These are phyloP conservation scores for Mycena kentingensis DNA, from an alignment of 768 basidiomycete species.

Conservation along the genomic window DNA sequence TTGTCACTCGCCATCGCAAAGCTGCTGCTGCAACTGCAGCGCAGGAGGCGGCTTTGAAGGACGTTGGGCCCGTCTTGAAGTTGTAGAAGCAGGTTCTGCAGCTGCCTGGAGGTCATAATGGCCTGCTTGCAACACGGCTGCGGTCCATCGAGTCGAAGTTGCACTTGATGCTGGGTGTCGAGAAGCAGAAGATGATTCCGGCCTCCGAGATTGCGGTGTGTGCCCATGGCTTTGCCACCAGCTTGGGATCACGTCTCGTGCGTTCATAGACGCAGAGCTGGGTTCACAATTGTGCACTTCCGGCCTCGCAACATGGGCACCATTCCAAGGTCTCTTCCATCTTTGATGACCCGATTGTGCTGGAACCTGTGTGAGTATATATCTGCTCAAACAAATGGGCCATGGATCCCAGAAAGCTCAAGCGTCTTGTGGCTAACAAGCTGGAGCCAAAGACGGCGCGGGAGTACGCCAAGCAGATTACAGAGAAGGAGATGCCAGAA, in stretches of 20 bases:
- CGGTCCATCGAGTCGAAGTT: slow-evolving; percentile 19
- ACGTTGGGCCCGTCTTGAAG: slow-evolving; percentile 20
- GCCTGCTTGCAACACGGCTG: slow-evolving; percentile 21
- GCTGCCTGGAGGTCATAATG: slow-evolving; percentile 21
- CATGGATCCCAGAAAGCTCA: slow-evolving; percentile 23
- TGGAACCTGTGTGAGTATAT: slow-evolving; percentile 12
- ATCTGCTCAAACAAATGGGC: slow-evolving; percentile 26
- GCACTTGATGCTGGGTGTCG: slow-evolving; percentile 18
- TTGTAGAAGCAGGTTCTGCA: slow-evolving; percentile 8
- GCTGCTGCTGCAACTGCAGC: not conserved
- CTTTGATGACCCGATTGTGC: slow-evolving; percentile 17
- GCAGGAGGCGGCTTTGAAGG: not conserved
- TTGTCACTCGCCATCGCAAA: not conserved
- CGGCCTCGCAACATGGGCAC: slow-evolving; percentile 12
- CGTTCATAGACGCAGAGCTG: slow-evolving; percentile 16
- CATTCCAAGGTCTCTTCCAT: slow-evolving; percentile 20
- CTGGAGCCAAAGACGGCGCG: slow-evolving; percentile 14
- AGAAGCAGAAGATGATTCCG: slow-evolving; percentile 4
- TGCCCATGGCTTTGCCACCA: slow-evolving; percentile 23
- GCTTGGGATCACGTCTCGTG: slow-evolving; percentile 12
- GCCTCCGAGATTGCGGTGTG: slow-evolving; percentile 20
- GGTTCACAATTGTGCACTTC: slow-evolving; percentile 10
- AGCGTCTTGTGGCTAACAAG: slow-evolving; percentile 9
- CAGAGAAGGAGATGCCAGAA: slow-evolving; percentile 22
- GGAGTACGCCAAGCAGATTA: slow-evolving; percentile 17